phyloP scores from a whole-genome alignment of 2,329 filamentous ascomycete species.

The Colletotrichum tropicicola region DNA sequence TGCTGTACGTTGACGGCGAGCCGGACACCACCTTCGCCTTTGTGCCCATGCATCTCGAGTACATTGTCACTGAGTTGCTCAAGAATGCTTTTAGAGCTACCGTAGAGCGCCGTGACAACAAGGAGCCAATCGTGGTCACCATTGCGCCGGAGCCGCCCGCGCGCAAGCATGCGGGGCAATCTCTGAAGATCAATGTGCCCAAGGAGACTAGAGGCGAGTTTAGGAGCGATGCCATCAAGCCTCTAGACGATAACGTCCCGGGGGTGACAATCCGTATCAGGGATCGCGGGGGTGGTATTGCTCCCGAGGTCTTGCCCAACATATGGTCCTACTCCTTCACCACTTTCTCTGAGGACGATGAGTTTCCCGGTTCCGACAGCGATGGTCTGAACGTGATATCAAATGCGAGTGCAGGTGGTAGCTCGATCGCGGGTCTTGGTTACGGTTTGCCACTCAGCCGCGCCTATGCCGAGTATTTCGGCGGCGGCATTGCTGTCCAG shows the following conservation, averaged over 20 bases:
- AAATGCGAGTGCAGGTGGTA: conserved; percentile 74
- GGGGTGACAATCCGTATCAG: conserved; percentile 95
- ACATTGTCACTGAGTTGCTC: conserved; percentile 94
- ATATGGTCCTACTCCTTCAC: conserved; percentile 99
- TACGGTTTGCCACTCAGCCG: conserved; percentile 91
- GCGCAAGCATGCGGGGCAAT: conserved; percentile 36
- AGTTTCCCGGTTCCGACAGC: conserved; percentile 51
- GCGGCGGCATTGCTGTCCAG: conserved; percentile 93
- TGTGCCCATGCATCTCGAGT: conserved; percentile 95
- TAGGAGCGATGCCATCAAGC: conserved; percentile 58
- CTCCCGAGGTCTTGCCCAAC: conserved; percentile 81
- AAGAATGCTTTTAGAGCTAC: conserved; percentile 98
- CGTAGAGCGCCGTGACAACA: conserved; percentile 81
- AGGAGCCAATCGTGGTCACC: conserved; percentile 88
- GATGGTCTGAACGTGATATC: conserved; percentile 82
- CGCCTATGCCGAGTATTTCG: conserved; percentile 98
- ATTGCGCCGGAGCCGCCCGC: conserved; percentile 75
- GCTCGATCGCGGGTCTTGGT: conserved; percentile 90
- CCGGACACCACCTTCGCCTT: conserved; percentile 90
- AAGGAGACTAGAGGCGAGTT: conserved; percentile 50
- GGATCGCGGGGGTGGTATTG: conserved; percentile 93
- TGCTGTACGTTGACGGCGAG: conserved; percentile 83
- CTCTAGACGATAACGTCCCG: conserved; percentile 72
- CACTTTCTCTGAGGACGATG: conserved; percentile 78
- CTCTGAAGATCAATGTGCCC: conserved; percentile 45